Evolutionary conservation across 768 basidiomycete genomes (phyloP).

Genomic region (Agaricus subrufescens): DNA sequence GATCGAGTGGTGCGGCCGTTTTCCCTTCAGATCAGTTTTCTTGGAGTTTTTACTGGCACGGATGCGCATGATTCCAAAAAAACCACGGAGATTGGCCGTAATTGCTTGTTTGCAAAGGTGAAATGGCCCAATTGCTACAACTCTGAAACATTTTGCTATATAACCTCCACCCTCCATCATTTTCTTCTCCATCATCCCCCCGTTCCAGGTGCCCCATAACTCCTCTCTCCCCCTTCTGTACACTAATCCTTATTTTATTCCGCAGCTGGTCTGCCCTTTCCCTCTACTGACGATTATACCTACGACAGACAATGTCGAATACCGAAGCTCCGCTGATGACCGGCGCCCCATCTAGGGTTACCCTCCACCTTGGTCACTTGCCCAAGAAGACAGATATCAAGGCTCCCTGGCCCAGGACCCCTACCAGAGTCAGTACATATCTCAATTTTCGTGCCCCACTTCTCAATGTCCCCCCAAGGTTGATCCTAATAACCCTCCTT

Average conservation of each 20-base stretch:
- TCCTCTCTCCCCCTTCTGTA: neutral
- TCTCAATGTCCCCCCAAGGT: conserved; percentile 34
- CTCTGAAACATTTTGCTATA: conserved; percentile 5
- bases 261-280: conserved; percentile 2
- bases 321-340: conserved; percentile 14
- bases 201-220: neutral
- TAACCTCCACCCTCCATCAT: neutral
- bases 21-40: neutral
- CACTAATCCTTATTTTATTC: neutral
- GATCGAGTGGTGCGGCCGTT: neutral
- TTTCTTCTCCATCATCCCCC: neutral
- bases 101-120: neutral
- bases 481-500: conserved; percentile 82
- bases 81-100: neutral
- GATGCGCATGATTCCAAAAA: neutral
- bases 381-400: conserved; percentile 71
- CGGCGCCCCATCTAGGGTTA: conserved; percentile 52
- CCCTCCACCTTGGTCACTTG: conserved; percentile 69
- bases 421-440: conserved; percentile 49
- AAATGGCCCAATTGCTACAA: neutral
- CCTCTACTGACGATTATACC: neutral
- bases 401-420: conserved; percentile 70
- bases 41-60: conserved; percentile 4
- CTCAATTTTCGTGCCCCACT: neutral
- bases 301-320: neutral